Conservation (phyloP, 1,139 yeast genomes). For the Citeromyces siamensis region DNA sequence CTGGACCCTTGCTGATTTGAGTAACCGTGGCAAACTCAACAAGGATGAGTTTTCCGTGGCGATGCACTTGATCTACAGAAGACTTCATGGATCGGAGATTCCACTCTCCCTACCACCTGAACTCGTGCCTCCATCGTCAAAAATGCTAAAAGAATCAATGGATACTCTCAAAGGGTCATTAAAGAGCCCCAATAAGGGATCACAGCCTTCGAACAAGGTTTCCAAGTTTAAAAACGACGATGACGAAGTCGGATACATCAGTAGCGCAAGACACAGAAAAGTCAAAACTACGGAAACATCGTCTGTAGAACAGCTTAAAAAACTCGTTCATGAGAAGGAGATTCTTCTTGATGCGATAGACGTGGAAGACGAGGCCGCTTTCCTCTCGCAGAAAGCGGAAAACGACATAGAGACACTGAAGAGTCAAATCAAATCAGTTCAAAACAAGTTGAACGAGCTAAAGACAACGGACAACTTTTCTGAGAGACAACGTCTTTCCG, state of each 20-base stretch:
- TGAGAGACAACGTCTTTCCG: slow-evolving; percentile 30
- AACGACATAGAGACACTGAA: slow-evolving; percentile 56
- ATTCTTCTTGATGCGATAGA: slow-evolving; percentile 63
- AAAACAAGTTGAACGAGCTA: slow-evolving; percentile 21
- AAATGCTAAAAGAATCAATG: slow-evolving; percentile 35
- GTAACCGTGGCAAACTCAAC: slow-evolving; percentile 60
- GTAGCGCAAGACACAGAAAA: slow-evolving; percentile 51
- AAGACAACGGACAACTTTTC: slow-evolving; percentile 17
- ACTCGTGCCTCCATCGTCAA: slow-evolving; percentile 70
- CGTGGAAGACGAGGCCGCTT: slow-evolving; percentile 32
- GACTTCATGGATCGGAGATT: slow-evolving; percentile 60
- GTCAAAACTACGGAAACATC: slow-evolving; percentile 6
- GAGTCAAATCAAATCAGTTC: slow-evolving; percentile 42
- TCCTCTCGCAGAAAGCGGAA: slow-evolving; percentile 16
- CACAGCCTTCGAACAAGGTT: slow-evolving; percentile 5
- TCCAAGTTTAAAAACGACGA: slow-evolving; percentile 64
- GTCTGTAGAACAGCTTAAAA: slow-evolving; percentile 40
- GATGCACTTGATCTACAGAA: slow-evolving; percentile 70
- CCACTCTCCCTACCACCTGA: slow-evolving; percentile 68
- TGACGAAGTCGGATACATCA: slow-evolving; percentile 46
- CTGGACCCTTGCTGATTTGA: slow-evolving; percentile 74
- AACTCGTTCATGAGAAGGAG: slow-evolving; percentile 55
- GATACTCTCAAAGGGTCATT: slow-evolving; percentile 36
- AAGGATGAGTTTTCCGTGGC: slow-evolving; percentile 76
- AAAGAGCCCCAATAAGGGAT: slow-evolving; percentile 14